Evolutionary conservation across 2,329 filamentous ascomycete genomes (phyloP).

Genomic region (Blastomyces emzantsi): DNA sequence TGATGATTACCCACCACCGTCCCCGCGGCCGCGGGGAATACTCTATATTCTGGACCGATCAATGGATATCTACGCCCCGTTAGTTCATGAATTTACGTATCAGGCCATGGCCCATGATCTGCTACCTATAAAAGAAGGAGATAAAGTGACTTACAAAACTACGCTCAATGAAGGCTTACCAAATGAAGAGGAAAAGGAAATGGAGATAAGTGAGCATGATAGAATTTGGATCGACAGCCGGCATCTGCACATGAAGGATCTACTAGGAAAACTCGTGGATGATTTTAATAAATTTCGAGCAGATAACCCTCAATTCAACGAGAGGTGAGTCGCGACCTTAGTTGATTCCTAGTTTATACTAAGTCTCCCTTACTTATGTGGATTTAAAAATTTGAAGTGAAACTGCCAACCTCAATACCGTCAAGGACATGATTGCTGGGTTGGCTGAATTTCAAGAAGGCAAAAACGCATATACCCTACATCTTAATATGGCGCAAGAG

Average conservation of each 20-base stretch:
- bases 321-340: constrained; percentile 40
- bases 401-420: constrained; percentile 71
- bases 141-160: constrained; percentile 80
- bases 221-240: constrained; percentile 92
- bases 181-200: constrained; percentile 71
- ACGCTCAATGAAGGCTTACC: constrained; percentile 63
- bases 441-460: constrained; percentile 90
- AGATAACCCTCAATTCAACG: constrained; percentile 85
- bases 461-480: constrained; percentile 89
- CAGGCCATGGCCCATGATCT: constrained; percentile 97
- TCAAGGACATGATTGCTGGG: constrained; percentile 94
- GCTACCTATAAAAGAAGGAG: constrained; percentile 74
- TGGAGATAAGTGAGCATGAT: constrained; percentile 85
- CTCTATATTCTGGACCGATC: constrained; percentile 83
- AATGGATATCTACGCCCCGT: constrained; percentile 81
- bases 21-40: constrained; percentile 65
- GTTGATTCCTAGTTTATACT: background rate
- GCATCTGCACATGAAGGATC: constrained; percentile 96
- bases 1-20: constrained; percentile 67
- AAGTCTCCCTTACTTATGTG: constrained; percentile 9
- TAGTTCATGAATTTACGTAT: constrained; percentile 95
- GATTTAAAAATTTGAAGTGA: constrained; percentile 42
- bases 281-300: constrained; percentile 90
- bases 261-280: constrained; percentile 82
- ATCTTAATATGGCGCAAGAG: constrained; percentile 93